Conservation (phyloP, 495 filamentous ascomycete genomes). For the Podospora pseudoanserina region DNA sequence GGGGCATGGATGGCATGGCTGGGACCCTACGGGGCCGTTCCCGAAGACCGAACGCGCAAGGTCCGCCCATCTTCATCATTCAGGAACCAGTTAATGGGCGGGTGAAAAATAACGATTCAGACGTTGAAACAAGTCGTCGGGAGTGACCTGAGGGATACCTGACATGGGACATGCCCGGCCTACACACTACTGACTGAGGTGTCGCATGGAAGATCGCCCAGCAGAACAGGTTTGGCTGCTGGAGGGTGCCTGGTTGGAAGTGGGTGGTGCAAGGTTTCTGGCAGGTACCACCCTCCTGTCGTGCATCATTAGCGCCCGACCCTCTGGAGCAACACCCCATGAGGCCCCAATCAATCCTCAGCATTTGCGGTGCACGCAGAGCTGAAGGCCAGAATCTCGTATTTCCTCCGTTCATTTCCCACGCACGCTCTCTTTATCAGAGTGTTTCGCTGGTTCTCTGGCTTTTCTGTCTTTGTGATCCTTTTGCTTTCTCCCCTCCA, state of each 20-base stretch:
- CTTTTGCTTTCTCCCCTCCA: neutral
- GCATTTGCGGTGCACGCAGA: slow-evolving; percentile 1
- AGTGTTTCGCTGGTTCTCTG: neutral
- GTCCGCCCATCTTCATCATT: neutral
- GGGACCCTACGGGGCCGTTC: neutral
- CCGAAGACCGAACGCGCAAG: neutral
- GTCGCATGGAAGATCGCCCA: neutral
- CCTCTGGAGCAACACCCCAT: neutral
- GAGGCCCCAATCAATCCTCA: neutral
- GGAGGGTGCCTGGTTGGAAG: neutral
- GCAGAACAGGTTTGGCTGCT: neutral
- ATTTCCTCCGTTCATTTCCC: slow-evolving; percentile 6
- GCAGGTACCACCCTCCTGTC: slow-evolving; percentile 2
- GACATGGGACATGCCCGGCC: neutral
- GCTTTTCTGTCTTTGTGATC: neutral
- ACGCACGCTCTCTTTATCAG: neutral
- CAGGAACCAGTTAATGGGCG: neutral
- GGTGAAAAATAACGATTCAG: neutral
- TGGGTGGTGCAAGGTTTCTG: slow-evolving; percentile 4
- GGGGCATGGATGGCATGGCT: neutral
- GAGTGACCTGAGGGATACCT: neutral
- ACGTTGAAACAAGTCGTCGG: neutral
- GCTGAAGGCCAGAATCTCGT: slow-evolving; percentile 4
- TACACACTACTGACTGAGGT: neutral
- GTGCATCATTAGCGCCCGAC: neutral